Conservation (phyloP, 78 protist genomes). For the Dictyostelium firmibasis region DNA sequence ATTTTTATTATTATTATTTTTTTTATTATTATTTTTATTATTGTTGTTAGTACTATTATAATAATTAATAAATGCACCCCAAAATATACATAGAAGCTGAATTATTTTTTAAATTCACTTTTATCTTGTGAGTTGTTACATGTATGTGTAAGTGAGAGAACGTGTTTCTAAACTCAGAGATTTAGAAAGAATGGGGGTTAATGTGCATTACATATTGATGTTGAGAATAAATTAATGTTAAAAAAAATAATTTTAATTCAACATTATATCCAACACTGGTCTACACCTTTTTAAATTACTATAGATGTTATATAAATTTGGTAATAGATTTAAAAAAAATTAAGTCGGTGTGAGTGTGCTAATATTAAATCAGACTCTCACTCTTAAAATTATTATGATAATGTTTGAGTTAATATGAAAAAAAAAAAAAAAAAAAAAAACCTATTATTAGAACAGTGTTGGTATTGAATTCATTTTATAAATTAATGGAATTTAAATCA, state of each 20-base stretch:
- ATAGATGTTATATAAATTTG: neutral
- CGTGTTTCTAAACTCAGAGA: neutral
- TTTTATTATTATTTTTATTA: too few species aligned
- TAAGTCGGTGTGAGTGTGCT: neutral
- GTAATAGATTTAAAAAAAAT: neutral
- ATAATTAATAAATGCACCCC: neutral
- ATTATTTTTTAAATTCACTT: too few species aligned
- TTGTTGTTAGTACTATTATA: too few species aligned
- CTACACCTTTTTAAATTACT: neutral
- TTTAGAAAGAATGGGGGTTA: neutral
- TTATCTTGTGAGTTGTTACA: neutral
- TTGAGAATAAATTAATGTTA: too few species aligned
- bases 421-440: too few species aligned
- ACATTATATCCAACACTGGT: neutral
- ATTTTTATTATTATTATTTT: too few species aligned
- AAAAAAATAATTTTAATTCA: too few species aligned
- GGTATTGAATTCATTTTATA: neutral
- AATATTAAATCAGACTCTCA: neutral
- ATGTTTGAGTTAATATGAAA: neutral
- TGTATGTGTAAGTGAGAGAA: neutral
- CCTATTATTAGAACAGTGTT: neutral
- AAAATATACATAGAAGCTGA: neutral
- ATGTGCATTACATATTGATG: too few species aligned
- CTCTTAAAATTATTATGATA: neutral
- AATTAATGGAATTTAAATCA: neutral